phyloP scores from a whole-genome alignment of 2,329 filamentous ascomycete species.

The Microdochium paspali region DNA sequence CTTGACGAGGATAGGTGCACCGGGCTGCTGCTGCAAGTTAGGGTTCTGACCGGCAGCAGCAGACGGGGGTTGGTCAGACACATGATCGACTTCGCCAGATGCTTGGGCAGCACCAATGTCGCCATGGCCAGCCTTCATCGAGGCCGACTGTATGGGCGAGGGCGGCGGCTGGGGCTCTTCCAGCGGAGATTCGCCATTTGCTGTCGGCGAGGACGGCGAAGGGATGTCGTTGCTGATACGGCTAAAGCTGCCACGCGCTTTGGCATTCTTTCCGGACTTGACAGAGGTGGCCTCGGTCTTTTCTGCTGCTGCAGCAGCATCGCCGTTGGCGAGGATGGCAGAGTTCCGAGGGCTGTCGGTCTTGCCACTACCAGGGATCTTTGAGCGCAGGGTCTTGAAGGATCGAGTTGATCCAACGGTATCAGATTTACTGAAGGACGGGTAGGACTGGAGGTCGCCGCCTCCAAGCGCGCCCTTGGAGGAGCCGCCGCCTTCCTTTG shows the following conservation, averaged over 20 bases:
- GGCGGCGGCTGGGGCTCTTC: slow-evolving; percentile 57
- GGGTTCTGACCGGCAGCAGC: slow-evolving; percentile 49
- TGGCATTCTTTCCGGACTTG: slow-evolving; percentile 56
- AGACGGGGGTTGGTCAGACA: slow-evolving; percentile 81
- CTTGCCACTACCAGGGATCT: slow-evolving; percentile 68
- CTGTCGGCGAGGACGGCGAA: slow-evolving; percentile 30
- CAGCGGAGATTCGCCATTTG: slow-evolving; percentile 31
- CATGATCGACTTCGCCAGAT: slow-evolving; percentile 84
- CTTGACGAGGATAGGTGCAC: slow-evolving; percentile 83
- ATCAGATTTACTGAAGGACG: slow-evolving; percentile 85
- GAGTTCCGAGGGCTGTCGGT: slow-evolving; percentile 78
- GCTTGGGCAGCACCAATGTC: slow-evolving; percentile 74
- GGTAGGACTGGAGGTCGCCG: slow-evolving; percentile 71
- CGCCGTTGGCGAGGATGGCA: slow-evolving; percentile 53
- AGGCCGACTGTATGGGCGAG: slow-evolving; percentile 76
- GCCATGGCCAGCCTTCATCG: slow-evolving; percentile 63
- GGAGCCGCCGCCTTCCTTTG: slow-evolving; percentile 43
- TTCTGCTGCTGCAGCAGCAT: slow-evolving; percentile 43
- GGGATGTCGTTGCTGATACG: slow-evolving; percentile 30
- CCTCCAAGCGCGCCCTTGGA: slow-evolving; percentile 36
- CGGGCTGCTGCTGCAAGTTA: slow-evolving; percentile 55
- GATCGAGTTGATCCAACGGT: slow-evolving; percentile 89
- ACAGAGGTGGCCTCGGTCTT: slow-evolving; percentile 68
- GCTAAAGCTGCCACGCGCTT: slow-evolving; percentile 35
- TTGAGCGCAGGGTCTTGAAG: slow-evolving; percentile 75